Evolutionary conservation across 257 asterid species (phyloP).

Genomic region (Solanum chiquidenum): DNA sequence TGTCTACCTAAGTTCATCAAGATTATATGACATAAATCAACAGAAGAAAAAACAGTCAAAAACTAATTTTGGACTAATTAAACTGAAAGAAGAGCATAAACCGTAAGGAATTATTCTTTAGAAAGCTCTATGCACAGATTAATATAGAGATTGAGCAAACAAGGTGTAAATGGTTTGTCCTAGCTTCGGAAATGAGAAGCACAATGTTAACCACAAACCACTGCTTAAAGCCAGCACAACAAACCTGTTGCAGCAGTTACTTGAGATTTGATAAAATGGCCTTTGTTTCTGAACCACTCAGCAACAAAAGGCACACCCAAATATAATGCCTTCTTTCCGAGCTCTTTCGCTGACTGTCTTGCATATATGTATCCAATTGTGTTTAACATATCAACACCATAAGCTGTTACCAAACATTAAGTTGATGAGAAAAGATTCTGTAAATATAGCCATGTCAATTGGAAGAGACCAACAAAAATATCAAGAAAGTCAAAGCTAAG

Average conservation of each 20-base stretch:
- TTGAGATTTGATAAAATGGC: constrained; percentile 94
- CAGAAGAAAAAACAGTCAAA: background rate
- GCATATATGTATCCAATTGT: constrained; percentile 93
- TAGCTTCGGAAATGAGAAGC: background rate
- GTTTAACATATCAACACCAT: constrained; percentile 95
- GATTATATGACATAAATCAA: background rate
- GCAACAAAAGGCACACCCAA: constrained; percentile 94
- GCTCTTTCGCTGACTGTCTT: constrained; percentile 96
- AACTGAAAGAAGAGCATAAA: background rate
- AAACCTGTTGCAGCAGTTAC: constrained; percentile 98
- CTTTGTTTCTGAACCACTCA: constrained; percentile 99
- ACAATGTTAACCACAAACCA: background rate
- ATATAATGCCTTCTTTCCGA: constrained; percentile 91
- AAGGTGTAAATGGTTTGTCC: background rate
- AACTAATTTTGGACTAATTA: background rate
- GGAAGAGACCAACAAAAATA: background rate
- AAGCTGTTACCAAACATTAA: constrained; percentile 53
- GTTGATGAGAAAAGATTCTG: constrained; percentile 14
- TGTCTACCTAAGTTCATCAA: background rate
- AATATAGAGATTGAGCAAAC: background rate
- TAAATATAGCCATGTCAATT: constrained; percentile 1
- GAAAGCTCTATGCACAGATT: background rate
- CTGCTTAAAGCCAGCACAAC: constrained; percentile 1
- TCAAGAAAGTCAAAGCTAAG: background rate
- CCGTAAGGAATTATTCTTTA: background rate